Evolutionary conservation across 2,329 filamentous ascomycete species (phyloP).

Genomic region (Fusarium lyarnte): DNA sequence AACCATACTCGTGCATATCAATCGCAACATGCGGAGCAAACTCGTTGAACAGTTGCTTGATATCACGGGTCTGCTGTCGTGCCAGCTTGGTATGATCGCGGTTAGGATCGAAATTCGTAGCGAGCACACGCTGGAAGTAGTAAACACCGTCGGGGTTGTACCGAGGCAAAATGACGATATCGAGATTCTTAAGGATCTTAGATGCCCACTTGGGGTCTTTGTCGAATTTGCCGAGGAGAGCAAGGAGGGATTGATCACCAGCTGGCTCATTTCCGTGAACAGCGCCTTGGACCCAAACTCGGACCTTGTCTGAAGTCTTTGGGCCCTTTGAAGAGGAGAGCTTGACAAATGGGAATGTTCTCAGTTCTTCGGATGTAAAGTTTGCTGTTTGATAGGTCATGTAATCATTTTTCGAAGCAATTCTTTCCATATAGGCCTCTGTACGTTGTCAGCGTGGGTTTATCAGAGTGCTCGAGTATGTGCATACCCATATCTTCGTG

Average conservation of each 20-base stretch:
- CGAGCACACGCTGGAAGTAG: conserved; percentile 47
- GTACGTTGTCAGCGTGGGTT: background rate
- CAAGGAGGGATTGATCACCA: conserved; percentile 45
- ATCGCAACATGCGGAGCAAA: conserved; percentile 46
- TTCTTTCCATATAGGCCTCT: conserved; percentile 18
- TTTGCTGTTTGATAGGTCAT: conserved; percentile 28
- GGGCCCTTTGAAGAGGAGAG: conserved; percentile 2
- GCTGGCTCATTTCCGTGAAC: conserved; percentile 49
- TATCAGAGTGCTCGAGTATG: accelerated
- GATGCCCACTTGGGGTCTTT: conserved; percentile 44
- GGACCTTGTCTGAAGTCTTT: conserved; percentile 37
- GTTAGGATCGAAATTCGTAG: conserved; percentile 47
- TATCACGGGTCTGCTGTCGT: conserved; percentile 44
- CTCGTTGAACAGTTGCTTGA: conserved; percentile 43
- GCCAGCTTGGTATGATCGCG: conserved; percentile 48
- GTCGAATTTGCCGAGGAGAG: conserved; percentile 46
- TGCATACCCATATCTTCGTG: conserved; percentile 23
- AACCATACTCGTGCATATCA: conserved; percentile 48
- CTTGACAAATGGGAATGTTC: conserved; percentile 31
- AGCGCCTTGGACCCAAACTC: conserved; percentile 47
- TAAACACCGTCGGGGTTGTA: conserved; percentile 49
- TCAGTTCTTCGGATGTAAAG: conserved; percentile 29
- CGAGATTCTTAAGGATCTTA: conserved; percentile 41
- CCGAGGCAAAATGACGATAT: conserved; percentile 45
- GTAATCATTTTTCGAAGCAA: conserved; percentile 20